phyloP scores from a whole-genome alignment of 306 rosid genomes.

The Cucumis melo region DNA sequence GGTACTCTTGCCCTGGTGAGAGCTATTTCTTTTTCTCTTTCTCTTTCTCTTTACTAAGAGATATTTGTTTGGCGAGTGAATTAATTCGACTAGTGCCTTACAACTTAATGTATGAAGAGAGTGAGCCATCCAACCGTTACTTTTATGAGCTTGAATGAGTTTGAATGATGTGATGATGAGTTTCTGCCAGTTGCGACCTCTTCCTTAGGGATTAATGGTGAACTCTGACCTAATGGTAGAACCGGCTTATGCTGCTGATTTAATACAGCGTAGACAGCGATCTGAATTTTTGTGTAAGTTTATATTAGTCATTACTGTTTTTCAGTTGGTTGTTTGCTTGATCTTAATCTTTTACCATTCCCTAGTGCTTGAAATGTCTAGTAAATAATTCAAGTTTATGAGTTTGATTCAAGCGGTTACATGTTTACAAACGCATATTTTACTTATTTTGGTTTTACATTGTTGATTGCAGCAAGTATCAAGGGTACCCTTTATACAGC shows the following conservation, averaged over 20 bases:
- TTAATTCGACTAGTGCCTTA: background rate
- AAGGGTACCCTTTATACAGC: conserved; percentile 48
- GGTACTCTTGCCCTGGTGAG: conserved; percentile 63
- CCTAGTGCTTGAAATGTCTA: background rate
- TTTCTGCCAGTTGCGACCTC: conserved; percentile 49
- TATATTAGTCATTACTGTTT: background rate
- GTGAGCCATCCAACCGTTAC: background rate
- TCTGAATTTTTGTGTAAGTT: conserved; percentile 72
- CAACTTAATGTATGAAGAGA: background rate
- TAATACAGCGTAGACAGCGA: conserved; percentile 80
- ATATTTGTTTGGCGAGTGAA: background rate
- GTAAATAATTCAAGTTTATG: background rate
- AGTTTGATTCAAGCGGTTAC: background rate
- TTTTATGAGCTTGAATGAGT: background rate
- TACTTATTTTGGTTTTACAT: conserved; percentile 17
- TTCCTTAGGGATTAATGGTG: conserved; percentile 52
- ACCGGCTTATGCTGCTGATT: conserved; percentile 75
- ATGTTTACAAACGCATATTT: conserved; percentile 5
- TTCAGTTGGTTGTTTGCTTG: background rate
- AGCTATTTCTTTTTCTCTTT: background rate
- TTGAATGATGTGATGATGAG: conserved; percentile 61
- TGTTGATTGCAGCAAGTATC: conserved; percentile 40
- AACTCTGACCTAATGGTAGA: conserved; percentile 40
- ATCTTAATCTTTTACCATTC: background rate
- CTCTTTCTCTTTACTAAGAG: background rate